Evolutionary conservation across 441 rosid genomes (phyloP).

Genomic region (Brassica hybrid): DNA sequence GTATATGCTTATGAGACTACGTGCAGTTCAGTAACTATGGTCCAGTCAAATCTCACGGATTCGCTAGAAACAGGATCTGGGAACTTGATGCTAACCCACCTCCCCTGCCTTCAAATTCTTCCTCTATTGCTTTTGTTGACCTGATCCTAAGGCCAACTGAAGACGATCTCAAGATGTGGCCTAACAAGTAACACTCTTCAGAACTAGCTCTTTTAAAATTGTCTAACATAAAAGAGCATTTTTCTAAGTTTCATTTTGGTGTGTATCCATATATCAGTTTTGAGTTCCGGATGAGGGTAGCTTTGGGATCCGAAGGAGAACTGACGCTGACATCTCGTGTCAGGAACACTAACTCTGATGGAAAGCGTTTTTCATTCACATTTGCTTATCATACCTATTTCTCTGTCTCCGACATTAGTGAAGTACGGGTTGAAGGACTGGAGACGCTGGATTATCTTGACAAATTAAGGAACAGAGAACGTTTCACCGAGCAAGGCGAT

Average conservation of each 20-base stretch:
- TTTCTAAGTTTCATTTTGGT: constrained; percentile 22
- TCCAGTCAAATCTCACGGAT: constrained; percentile 79
- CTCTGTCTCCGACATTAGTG: constrained; percentile 92
- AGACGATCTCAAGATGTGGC: constrained; percentile 91
- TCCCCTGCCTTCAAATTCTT: constrained; percentile 61
- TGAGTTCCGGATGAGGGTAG: constrained; percentile 83
- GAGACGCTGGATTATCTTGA: constrained; percentile 94
- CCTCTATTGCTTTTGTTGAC: constrained; percentile 65
- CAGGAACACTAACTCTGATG: constrained; percentile 82
- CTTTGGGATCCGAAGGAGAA: constrained; percentile 77
- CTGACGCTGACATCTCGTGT: constrained; percentile 84
- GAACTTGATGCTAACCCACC: constrained; percentile 74
- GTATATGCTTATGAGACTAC: constrained; percentile 23
- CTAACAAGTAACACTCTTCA: constrained; percentile 61
- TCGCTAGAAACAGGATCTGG: constrained; percentile 94
- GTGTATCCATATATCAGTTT: constrained; percentile 55
- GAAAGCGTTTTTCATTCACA: constrained; percentile 82
- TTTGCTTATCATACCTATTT: constrained; percentile 90
- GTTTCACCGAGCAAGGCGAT: constrained; percentile 94
- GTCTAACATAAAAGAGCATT: too few species aligned
- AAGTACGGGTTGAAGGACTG: constrained; percentile 95
- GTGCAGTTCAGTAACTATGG: constrained; percentile 80
- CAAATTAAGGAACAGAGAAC: constrained; percentile 74
- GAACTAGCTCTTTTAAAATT: too few species aligned
- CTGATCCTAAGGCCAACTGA: constrained; percentile 78